phyloP scores from a whole-genome alignment of 106 monocot species.

The Allium fistulosum region DNA sequence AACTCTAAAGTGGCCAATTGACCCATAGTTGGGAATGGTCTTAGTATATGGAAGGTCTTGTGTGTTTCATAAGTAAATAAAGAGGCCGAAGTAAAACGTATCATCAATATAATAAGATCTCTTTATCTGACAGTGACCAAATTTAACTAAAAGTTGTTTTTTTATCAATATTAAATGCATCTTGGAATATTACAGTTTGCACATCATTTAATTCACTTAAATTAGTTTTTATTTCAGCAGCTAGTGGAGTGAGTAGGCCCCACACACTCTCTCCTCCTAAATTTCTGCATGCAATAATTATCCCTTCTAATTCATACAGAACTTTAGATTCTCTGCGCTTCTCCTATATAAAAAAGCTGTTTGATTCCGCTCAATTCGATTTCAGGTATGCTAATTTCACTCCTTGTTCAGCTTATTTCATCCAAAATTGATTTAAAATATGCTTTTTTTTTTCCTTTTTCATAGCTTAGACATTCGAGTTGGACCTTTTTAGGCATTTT shows the following conservation, averaged over 20 bases:
- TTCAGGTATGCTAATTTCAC: constrained; percentile 1
- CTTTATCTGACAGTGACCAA: too few species aligned
- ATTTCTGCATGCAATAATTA: constrained; percentile 3
- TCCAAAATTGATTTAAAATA: background rate
- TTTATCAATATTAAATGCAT: too few species aligned
- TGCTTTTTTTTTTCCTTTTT: background rate
- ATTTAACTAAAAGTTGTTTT: too few species aligned
- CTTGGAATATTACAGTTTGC: too few species aligned
- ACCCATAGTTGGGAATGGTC: too few species aligned
- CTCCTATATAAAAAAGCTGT: background rate
- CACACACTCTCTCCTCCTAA: constrained; percentile 4
- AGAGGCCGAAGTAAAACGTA: too few species aligned
- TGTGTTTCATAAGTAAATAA: too few species aligned
- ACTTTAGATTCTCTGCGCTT: background rate
- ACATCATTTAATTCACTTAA: too few species aligned
- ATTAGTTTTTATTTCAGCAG: too few species aligned
- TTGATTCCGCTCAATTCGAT: constrained; percentile 1
- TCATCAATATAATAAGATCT: too few species aligned
- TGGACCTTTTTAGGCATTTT: background rate
- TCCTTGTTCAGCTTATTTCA: constrained; percentile 3
- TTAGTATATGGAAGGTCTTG: too few species aligned
- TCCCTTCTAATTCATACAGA: background rate
- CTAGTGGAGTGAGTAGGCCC: background rate
- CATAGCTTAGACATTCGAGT: background rate
- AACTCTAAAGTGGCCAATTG: too few species aligned